These are phyloP conservation scores for Aspergillus vadensis DNA, from an alignment of 2,329 filamentous ascomycete species.

Conservation along the genomic window DNA sequence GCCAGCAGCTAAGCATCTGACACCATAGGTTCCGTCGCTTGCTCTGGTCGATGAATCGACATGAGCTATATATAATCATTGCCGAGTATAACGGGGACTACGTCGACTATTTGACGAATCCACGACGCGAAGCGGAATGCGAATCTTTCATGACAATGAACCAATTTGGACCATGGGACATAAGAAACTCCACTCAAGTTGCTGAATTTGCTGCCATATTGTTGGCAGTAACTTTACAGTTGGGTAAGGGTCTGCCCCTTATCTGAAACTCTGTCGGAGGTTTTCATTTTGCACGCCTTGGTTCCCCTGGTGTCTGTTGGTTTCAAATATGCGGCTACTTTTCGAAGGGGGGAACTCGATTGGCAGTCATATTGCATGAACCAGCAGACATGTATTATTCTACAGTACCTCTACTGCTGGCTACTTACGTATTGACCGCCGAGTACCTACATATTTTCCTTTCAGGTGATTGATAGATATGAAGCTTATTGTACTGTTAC, in stretches of 20 bases:
- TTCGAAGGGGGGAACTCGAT: too few species aligned
- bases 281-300: too few species aligned
- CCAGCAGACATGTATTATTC: too few species aligned
- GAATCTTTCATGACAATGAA: background rate
- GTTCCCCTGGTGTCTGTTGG: fast-evolving
- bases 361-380: too few species aligned
- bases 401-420: too few species aligned
- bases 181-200: background rate
- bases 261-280: background rate
- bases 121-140: background rate
- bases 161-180: background rate
- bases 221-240: background rate
- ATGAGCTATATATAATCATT: background rate
- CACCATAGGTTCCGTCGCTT: background rate
- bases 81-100: background rate
- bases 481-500: too few species aligned
- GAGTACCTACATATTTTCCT: too few species aligned
- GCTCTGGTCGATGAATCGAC: background rate
- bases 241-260: background rate
- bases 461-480: too few species aligned
- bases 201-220: background rate
- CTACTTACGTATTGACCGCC: too few species aligned
- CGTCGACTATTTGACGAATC: background rate
- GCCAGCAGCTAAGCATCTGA: background rate
- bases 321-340: too few species aligned